Evolutionary conservation across 306 rosid species (phyloP).

Genomic region (Phaseolus lunatus): DNA sequence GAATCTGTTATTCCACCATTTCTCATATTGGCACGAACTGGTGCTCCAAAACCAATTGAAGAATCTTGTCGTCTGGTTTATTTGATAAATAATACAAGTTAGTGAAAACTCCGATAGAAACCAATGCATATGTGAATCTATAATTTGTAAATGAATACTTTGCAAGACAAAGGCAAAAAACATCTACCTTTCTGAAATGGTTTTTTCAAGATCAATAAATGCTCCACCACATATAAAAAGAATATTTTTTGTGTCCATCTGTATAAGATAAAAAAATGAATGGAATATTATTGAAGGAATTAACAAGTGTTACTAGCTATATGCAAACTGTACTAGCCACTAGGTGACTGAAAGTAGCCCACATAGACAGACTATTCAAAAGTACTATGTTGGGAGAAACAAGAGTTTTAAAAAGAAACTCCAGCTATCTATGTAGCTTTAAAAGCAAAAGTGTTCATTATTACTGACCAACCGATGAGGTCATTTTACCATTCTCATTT

Average conservation of each 20-base stretch:
- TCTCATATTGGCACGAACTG: slow-evolving; percentile 97
- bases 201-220: slow-evolving; percentile 93
- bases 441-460: neutral
- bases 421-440: neutral
- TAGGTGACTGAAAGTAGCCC: slow-evolving; percentile 16
- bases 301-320: slow-evolving; percentile 19
- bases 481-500: neutral
- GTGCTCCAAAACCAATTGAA: slow-evolving; percentile 98
- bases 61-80: slow-evolving; percentile 92
- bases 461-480: slow-evolving; percentile 7
- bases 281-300: slow-evolving; percentile 25
- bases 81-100: slow-evolving; percentile 35
- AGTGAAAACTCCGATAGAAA: neutral
- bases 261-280: slow-evolving; percentile 46
- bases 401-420: neutral
- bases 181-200: slow-evolving; percentile 92
- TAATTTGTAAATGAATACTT: slow-evolving; percentile 5
- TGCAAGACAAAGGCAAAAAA: slow-evolving; percentile 24
- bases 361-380: neutral
- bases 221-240: slow-evolving; percentile 99
- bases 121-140: slow-evolving; percentile 10
- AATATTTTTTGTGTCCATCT: slow-evolving; percentile 95
- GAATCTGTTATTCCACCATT: slow-evolving; percentile 65
- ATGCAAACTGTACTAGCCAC: slow-evolving; percentile 19
- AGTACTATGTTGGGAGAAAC: neutral